Conservation (phyloP, 768 basidiomycete genomes). For the Amanita molliuscula region DNA sequence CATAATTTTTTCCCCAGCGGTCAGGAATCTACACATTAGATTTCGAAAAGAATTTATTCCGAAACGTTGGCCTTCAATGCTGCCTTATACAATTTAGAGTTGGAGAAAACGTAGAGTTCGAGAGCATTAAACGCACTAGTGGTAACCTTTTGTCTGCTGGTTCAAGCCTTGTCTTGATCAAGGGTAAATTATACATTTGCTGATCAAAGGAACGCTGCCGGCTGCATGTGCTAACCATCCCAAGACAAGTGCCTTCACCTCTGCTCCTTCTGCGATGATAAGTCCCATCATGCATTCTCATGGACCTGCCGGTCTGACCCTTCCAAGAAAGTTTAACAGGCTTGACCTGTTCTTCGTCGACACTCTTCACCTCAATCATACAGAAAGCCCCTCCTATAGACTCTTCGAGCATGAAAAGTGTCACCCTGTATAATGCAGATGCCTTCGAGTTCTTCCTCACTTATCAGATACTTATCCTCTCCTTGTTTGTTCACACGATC, state of each 20-base stretch:
- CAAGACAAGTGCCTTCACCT: constrained; percentile 12
- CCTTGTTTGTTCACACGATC: constrained; percentile 14
- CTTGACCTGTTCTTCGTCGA: not conserved
- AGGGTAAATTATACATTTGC: not conserved
- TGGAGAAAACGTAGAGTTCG: not conserved
- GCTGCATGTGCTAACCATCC: not conserved
- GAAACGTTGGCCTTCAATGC: not conserved
- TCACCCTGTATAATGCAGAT: constrained; percentile 20
- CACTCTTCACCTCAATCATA: not conserved
- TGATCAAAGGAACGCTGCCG: not conserved
- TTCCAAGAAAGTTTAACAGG: not conserved
- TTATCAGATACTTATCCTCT: constrained; percentile 17
- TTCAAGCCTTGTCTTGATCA: too few species aligned
- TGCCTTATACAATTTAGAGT: not conserved
- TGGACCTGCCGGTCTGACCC: constrained; percentile 13
- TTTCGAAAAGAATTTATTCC: constrained; percentile 6
- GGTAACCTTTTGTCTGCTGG: too few species aligned
- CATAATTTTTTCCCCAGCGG: not conserved
- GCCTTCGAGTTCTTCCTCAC: constrained; percentile 17
- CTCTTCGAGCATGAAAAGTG: constrained; percentile 9
- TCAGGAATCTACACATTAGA: constrained; percentile 1
- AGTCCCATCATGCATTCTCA: constrained; percentile 17
- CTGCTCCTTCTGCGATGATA: constrained; percentile 21
- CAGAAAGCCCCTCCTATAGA: not conserved
- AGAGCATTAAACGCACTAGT: too few species aligned